phyloP scores from a whole-genome alignment of 371 early-diverging fungal genomes.

The Mortierella sp. region DNA sequence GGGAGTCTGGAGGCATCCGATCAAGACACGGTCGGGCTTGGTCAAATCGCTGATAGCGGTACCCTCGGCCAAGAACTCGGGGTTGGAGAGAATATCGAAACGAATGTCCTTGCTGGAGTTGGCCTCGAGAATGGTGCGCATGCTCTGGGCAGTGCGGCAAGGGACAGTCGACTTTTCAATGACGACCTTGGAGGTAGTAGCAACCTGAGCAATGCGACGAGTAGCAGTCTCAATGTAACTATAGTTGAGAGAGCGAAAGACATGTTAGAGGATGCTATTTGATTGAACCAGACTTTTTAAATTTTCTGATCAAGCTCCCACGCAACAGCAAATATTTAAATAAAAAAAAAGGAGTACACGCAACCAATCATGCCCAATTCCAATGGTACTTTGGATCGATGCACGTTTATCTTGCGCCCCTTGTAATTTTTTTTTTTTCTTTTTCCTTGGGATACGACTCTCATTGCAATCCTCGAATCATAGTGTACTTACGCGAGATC shows the following conservation, averaged over 20 bases:
- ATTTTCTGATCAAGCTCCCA: neutral
- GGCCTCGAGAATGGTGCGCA: conserved; percentile 90
- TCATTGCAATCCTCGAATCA: no score
- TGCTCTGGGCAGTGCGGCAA: conserved; percentile 92
- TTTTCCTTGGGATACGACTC: no score
- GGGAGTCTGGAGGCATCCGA: conserved; percentile 88
- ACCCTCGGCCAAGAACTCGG: conserved; percentile 97
- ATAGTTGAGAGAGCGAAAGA: conserved; percentile 91
- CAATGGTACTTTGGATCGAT: conserved; percentile 22
- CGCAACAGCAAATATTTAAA: no score
- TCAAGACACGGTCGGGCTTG: conserved; percentile 93
- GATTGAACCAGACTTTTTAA: neutral
- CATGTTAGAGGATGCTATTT: neutral
- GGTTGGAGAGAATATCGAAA: conserved; percentile 95
- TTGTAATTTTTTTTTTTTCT: neutral
- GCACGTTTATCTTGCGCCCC: conserved; percentile 19
- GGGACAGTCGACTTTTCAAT: conserved; percentile 97
- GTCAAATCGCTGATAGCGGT: conserved; percentile 90
- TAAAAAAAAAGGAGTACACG: conserved; percentile 1
- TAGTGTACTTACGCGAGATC: conserved; percentile 88
- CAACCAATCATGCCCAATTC: conserved; percentile 1
- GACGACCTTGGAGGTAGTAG: conserved; percentile 88
- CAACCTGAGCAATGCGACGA: conserved; percentile 87
- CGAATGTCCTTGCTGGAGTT: conserved; percentile 79
- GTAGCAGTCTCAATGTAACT: conserved; percentile 91